Evolutionary conservation across 2,329 filamentous ascomycete genomes (phyloP), one percentile per base, ranked within the genome.

Genomic region (Metarhizium brunneum): DNA sequence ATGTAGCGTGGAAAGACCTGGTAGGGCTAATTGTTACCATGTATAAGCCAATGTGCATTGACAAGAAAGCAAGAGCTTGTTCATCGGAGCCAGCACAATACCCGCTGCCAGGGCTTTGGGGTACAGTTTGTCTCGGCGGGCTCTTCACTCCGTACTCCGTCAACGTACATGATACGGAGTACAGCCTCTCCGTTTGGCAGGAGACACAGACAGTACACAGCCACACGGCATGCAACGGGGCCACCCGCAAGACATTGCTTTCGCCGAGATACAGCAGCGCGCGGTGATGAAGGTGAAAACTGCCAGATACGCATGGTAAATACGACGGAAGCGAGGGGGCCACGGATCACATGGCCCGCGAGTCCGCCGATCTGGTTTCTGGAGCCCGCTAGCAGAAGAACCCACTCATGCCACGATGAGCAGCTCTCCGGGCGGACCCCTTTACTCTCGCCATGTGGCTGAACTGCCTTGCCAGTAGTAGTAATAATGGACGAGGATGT

Each of bases 151-250:
- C 32, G 10, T 11, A 35, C 32, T 35, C 32, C 6, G 32, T 35
- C 10, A 11, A 35, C 32, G 32, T 7, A 35, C 14, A 40, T n/a
- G 4, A 5, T 16, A 40, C 38, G 11, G 4, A 7, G 5, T 11
- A 35, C 32, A 35, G 6, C 32, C 32, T 35, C 25, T 25, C 25
- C 25, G 25, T 25, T 25, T 25, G 25, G 25, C 25, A 25, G 25
- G 25, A 25, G 25, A 25, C 25, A 25, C 25, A 3, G 25, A 38
- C 51, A 50, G 40, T 55, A 42, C 55, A 59, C 58, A 60, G 58
- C 57, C 57, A 60, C 58, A 54, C 58, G 57, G 56, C 56, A 52
- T 59, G 54, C 30, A 48, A 57, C 57, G 57, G 59, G 55, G 47
- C 55, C 54, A 54, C 56, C 59, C 57, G 57, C 51, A 54, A 53